Evolutionary conservation across 2,329 filamentous ascomycete genomes (phyloP).

Genomic region (Ascochyta viciae-villosae): DNA sequence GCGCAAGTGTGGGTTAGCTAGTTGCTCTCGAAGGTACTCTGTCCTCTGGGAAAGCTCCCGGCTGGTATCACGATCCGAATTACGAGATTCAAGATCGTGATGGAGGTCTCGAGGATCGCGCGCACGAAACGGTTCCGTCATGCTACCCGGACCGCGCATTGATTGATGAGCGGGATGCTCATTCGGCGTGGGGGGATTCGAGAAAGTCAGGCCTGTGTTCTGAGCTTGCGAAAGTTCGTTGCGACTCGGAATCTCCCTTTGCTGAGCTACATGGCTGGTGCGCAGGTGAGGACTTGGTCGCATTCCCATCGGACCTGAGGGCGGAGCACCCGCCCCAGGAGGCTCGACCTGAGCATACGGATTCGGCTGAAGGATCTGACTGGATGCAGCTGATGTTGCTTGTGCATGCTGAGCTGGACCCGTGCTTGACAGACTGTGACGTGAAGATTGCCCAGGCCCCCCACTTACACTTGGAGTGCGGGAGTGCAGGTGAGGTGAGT

Average conservation of each 20-base stretch:
- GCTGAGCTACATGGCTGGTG: conserved; percentile 37
- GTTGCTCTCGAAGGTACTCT: conserved; percentile 42
- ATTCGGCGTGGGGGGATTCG: conserved; percentile 43
- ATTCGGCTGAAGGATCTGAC: conserved; percentile 46
- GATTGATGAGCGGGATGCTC: conserved; percentile 37
- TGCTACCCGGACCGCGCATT: conserved; percentile 30
- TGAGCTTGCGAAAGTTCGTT: conserved; percentile 45
- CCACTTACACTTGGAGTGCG: conserved; percentile 45
- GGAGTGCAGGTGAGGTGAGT: conserved; percentile 46
- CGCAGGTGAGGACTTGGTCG: conserved; percentile 47
- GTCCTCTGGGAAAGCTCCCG: conserved; percentile 41
- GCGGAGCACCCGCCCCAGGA: conserved; percentile 34
- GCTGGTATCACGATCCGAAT: conserved; percentile 42
- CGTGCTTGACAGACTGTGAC: conserved; percentile 32
- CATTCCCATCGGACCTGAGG: conserved; percentile 45
- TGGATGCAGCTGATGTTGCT: conserved; percentile 24
- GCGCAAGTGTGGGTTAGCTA: conserved; percentile 31
- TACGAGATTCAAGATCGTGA: conserved; percentile 39
- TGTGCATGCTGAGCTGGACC: conserved; percentile 30
- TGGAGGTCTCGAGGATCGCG: conserved; percentile 41
- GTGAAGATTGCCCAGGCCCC: conserved; percentile 31
- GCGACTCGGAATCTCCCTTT: conserved; percentile 36
- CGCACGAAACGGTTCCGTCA: conserved; percentile 38
- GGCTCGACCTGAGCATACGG: conserved; percentile 49
- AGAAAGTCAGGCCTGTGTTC: conserved; percentile 40